phyloP scores from a whole-genome alignment of 2,329 filamentous ascomycete species.

The Helotiales sp. region DNA sequence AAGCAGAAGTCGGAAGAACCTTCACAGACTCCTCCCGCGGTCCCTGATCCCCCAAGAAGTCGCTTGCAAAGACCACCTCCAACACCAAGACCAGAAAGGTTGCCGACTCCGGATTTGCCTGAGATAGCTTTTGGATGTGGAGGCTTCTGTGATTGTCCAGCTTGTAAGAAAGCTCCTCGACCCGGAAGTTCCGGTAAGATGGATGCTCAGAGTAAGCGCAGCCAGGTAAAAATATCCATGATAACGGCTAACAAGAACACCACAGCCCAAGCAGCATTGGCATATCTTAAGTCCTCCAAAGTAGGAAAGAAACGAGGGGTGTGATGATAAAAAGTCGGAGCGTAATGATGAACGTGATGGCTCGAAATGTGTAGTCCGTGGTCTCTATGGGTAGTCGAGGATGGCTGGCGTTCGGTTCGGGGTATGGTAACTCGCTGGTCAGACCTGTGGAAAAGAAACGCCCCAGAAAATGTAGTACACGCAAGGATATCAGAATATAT shows the following conservation, averaged over 20 bases:
- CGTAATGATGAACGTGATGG: not conserved
- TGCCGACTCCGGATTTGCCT: slow-evolving; percentile 29
- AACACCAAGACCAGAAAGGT: slow-evolving; percentile 24
- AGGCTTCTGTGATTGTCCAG: slow-evolving; percentile 18
- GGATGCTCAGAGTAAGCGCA: slow-evolving; percentile 15
- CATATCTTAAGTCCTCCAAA: slow-evolving; percentile 14
- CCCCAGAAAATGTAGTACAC: not conserved
- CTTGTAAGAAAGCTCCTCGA: not conserved
- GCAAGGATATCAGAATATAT: not conserved
- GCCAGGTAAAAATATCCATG: not conserved
- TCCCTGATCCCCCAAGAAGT: slow-evolving; percentile 12
- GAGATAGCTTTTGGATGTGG: slow-evolving; percentile 11
- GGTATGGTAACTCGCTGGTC: not conserved
- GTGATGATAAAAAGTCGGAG: not conserved
- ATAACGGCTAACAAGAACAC: not conserved
- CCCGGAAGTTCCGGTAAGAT: slow-evolving; percentile 12
- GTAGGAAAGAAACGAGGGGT: not conserved
- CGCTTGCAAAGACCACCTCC: slow-evolving; percentile 19
- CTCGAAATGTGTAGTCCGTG: not conserved
- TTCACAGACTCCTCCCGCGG: slow-evolving; percentile 8
- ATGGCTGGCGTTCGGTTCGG: not conserved
- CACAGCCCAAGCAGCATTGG: slow-evolving; percentile 23
- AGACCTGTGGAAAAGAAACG: not conserved
- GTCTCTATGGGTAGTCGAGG: not conserved
- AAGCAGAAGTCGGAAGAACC: not conserved